Evolutionary conservation across 495 filamentous ascomycete genomes (phyloP), one percentile per base, ranked within the genome.

Genomic region (Physcia stellaris): DNA sequence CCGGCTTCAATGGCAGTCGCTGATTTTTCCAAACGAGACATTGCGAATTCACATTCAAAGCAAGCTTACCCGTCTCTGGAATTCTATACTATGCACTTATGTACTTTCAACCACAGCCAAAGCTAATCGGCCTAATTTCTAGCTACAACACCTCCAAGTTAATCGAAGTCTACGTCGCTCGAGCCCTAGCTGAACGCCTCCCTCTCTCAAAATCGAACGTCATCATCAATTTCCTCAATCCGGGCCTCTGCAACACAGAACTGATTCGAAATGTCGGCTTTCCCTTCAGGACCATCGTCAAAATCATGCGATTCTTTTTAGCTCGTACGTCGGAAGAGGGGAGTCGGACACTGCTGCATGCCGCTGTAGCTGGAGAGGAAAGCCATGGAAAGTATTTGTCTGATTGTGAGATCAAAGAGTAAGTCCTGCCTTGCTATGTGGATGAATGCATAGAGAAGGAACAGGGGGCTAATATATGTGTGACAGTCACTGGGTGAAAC

Each of bases 381-480:
- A 57, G 36, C n/a, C 60, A 67, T 37, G 65, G 67, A 4, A 18
- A 57, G 47, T 70, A 62, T 20, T 26, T 49, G 39, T 35, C 35
- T 5, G 43, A 46, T 16, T 42, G 47, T 32, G 1, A 15, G 13
- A 17, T 40, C 16, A 37, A 34, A 16, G 18, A 36, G 47, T 46
- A 17, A 35, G 47, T 43, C n/a, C n/a, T n/a, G n/a, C n/a, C n/a
- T 0, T 17, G 16, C 17, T 3, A 1, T 11, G 26, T 6, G 7
- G 13, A 5, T 23, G 27, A 27, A 10, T 21, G 2, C n/a, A n/a
- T n/a, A n/a, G n/a, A n/a, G n/a, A n/a, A n/a, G n/a, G n/a, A n/a
- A n/a, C n/a, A n/a, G n/a, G n/a, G n/a, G n/a, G n/a, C n/a, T n/a
- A n/a, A n/a, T n/a, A n/a, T n/a, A n/a, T n/a, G n/a, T n/a, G n/a